These are phyloP conservation scores for Fistulina hepatica DNA, from an alignment of 1,284 basidiomycete species.

Conservation along the genomic window DNA sequence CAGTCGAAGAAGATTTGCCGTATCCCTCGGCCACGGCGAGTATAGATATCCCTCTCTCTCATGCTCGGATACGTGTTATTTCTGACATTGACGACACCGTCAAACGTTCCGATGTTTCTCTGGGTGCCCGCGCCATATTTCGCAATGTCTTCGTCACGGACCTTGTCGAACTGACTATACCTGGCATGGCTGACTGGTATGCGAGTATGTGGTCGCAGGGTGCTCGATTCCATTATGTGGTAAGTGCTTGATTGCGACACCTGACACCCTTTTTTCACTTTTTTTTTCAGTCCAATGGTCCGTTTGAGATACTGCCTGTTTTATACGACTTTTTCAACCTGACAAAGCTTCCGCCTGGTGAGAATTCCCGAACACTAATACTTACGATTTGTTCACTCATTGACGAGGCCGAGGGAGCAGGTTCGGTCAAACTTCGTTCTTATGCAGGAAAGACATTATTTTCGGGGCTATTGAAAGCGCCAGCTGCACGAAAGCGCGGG, in stretches of 20 bases:
- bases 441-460: conserved; percentile 77
- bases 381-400: conserved; percentile 13
- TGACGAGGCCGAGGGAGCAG: conserved; percentile 18
- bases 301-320: conserved; percentile 76
- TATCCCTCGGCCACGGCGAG: conserved; percentile 21
- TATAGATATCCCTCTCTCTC: conserved; percentile 38
- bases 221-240: conserved; percentile 78
- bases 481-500: conserved; percentile 69
- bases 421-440: conserved; percentile 64
- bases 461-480: conserved; percentile 61
- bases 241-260: conserved; percentile 29
- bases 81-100: conserved; percentile 96
- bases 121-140: conserved; percentile 68
- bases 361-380: too few relatives aligned
- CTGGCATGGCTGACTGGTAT: conserved; percentile 84
- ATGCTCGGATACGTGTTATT: conserved; percentile 62
- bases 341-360: conserved; percentile 56
- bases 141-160: conserved; percentile 71
- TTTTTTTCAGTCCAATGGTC: conserved; percentile 67
- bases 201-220: conserved; percentile 54
- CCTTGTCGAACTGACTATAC: conserved; percentile 66
- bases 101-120: conserved; percentile 65
- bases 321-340: conserved; percentile 70
- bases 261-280: conserved; percentile 14
- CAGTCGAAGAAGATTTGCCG: background rate